Conservation (phyloP, 163 green algal species). For the Chlorella variabilis region DNA sequence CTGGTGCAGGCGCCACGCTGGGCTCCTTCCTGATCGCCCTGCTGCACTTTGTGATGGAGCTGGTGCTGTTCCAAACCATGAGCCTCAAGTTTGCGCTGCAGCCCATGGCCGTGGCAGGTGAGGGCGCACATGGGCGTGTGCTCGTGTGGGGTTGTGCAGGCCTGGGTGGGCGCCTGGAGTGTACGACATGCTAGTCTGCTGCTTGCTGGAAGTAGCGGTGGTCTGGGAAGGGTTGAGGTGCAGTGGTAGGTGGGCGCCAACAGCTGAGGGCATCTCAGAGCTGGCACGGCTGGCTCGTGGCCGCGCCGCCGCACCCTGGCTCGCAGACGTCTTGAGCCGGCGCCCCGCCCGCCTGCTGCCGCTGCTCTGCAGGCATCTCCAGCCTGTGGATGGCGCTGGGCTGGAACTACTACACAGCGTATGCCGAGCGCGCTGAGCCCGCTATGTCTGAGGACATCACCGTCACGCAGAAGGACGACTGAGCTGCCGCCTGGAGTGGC, state of each 20-base stretch:
- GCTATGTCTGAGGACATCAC: constrained; percentile 47
- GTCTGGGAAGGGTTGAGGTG: too few relatives aligned
- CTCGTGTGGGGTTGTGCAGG: too few relatives aligned
- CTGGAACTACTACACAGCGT: constrained; percentile 84
- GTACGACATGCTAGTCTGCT: too few relatives aligned
- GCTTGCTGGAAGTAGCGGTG: too few relatives aligned
- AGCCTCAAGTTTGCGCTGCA: constrained; percentile 57
- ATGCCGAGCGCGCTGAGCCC: constrained; percentile 30
- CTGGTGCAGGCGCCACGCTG: constrained; percentile 76
- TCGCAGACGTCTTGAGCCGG: too few relatives aligned
- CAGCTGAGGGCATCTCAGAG: too few relatives aligned
- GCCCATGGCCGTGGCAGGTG: constrained; percentile 76
- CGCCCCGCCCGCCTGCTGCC: too few relatives aligned
- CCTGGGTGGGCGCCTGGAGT: too few relatives aligned
- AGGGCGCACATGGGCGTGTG: constrained; percentile 1
- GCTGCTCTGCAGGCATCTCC: constrained; percentile 64
- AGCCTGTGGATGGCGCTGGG: constrained; percentile 79
- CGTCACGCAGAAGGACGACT: constrained; percentile 47
- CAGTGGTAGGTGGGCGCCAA: too few relatives aligned
- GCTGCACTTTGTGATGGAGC: constrained; percentile 75
- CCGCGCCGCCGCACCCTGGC: too few relatives aligned
- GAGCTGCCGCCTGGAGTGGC: too few relatives aligned
- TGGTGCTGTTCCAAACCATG: constrained; percentile 78
- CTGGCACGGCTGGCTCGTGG: too few relatives aligned
- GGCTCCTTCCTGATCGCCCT: constrained; percentile 80